A percentile compares a stretch with the other conserved stretches of the same genome.
Conservation (phyloP, 2,329 filamentous ascomycete species). For the Penicillium palitans region DNA sequence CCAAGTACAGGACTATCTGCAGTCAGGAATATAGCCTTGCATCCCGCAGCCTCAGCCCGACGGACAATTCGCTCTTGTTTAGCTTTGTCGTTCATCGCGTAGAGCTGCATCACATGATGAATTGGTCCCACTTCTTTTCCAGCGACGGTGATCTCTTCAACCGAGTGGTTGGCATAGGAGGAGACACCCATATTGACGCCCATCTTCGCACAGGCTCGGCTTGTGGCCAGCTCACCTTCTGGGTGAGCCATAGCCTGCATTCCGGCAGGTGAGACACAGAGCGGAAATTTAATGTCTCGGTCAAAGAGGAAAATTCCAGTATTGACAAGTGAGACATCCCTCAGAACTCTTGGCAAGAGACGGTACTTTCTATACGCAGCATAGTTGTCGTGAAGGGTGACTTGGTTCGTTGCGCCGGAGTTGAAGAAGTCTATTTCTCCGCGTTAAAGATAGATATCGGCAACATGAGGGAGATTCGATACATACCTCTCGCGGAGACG, state of each 20-base stretch:
- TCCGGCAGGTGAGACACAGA: slow-evolving; percentile 56
- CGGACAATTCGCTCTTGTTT: slow-evolving; percentile 30
- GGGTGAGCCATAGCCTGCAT: slow-evolving; percentile 55
- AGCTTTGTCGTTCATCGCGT: slow-evolving; percentile 26
- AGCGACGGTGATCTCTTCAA: slow-evolving; percentile 49
- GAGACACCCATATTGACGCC: slow-evolving; percentile 52
- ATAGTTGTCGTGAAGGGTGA: slow-evolving; percentile 52
- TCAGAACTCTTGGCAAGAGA: slow-evolving; percentile 48
- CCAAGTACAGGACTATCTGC: slow-evolving; percentile 58
- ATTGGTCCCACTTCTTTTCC: slow-evolving; percentile 22
- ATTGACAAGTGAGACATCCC: slow-evolving; percentile 45
- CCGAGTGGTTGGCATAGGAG: slow-evolving; percentile 47
- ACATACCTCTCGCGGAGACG: slow-evolving; percentile 16
- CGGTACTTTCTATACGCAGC: slow-evolving; percentile 53
- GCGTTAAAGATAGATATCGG: slow-evolving; percentile 1
- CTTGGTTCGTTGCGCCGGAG: slow-evolving; percentile 49
- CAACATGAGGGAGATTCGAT: neutral
- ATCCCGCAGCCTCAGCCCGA: slow-evolving; percentile 36
- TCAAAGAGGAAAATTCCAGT: slow-evolving; percentile 49
- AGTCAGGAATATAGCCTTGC: slow-evolving; percentile 55
- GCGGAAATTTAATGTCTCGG: slow-evolving; percentile 46
- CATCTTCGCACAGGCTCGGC: slow-evolving; percentile 46
- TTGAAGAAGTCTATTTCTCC: slow-evolving; percentile 54
- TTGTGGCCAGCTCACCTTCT: slow-evolving; percentile 55
- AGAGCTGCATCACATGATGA: slow-evolving; percentile 29